These are phyloP conservation scores for Verticillium albo-atrum DNA, from an alignment of 2,329 filamentous ascomycete genomes.

Conservation along the genomic window DNA sequence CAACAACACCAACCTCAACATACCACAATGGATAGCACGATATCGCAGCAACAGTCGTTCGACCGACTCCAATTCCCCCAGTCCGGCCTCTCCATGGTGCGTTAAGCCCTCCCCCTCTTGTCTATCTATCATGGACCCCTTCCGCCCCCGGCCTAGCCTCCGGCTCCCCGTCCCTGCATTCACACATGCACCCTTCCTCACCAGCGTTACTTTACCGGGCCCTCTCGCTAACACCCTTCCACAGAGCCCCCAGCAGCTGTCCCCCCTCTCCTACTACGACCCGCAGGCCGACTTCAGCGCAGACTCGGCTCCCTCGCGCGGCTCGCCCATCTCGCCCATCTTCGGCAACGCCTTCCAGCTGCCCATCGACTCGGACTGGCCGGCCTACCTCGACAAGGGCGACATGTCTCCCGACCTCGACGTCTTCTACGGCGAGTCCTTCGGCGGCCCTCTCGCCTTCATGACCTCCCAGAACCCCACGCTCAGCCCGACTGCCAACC, in stretches of 20 bases:
- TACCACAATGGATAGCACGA: not conserved
- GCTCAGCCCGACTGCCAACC: constrained; percentile 29
- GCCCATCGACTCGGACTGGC: constrained; percentile 18
- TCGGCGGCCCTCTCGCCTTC: constrained; percentile 19
- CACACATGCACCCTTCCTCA: not conserved
- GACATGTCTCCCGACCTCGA: constrained; percentile 21
- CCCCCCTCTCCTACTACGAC: constrained; percentile 14
- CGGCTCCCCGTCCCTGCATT: not conserved
- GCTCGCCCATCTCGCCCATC: constrained; percentile 22
- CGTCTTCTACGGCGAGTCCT: constrained; percentile 24
- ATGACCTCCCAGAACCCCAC: constrained; percentile 18
- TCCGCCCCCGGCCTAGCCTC: not conserved
- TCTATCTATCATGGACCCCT: not conserved
- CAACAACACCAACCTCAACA: not conserved
- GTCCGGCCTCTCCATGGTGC: not conserved
- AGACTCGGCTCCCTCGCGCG: constrained; percentile 29
- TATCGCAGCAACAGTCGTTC: not conserved
- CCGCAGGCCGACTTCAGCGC: constrained; percentile 24
- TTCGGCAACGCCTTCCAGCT: constrained; percentile 24
- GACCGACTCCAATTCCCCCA: not conserved
- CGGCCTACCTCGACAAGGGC: constrained; percentile 21
- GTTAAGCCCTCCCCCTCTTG: not conserved
- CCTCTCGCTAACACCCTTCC: constrained; percentile 4
- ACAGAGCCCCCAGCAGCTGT: constrained; percentile 11
- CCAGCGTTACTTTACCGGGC: no score